Evolutionary conservation across 2,329 filamentous ascomycete species (phyloP), one percentile per base, ranked within the genome.

Genomic region (Diaporthe nobilis): DNA sequence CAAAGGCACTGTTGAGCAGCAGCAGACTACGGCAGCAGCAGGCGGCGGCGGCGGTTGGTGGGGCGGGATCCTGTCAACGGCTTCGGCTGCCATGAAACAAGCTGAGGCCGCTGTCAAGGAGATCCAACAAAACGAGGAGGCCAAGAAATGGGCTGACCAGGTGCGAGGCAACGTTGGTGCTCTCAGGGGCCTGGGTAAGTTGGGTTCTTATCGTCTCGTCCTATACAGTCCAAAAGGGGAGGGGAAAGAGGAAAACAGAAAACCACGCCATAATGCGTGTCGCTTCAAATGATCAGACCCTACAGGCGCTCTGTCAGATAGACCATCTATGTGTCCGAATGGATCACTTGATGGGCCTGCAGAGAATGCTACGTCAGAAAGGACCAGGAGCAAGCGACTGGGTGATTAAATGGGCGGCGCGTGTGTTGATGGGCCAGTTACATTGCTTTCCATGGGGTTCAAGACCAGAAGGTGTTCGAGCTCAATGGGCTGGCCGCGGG

Each of bases 101-200:
- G 96, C 97, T 63, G 96, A 98, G 85, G 95, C 93, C 10, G 94
- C 96, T 0, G 96, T 98, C 78, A 98, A 96, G 83, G 95, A 98
- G 84, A 96, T 99, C 65, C 95, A 98, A 83, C 93, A 97, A 82
- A 98, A 98, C 81, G 95, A 98, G 82, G 97, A 99, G 84, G 97
- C 96, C 71, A 96, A 96, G 87, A 94, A 95, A 83, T 99, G 96
- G 95, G 95, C 96, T 1, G 94, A 98, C 72, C 96, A 98, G 83
- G 94, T 98, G 73, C 93, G 93, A 81, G 96, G 95, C 76, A 98
- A 98, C 82, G 94, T 97, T 67, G 94, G 93, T 60, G 92, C 92
- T 44, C 87, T 98, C 57, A 91, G 91, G 79, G 94, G 92, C 73
- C 87, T 96, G 77, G 94, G 95, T 96, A 90, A 78, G 87, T 84